Percentiles rank a stretch among this genome's conserved stretches.
These are phyloP conservation scores for Metschnikowia continentalis DNA, from an alignment of 805 yeast genomes.

Conservation along the genomic window DNA sequence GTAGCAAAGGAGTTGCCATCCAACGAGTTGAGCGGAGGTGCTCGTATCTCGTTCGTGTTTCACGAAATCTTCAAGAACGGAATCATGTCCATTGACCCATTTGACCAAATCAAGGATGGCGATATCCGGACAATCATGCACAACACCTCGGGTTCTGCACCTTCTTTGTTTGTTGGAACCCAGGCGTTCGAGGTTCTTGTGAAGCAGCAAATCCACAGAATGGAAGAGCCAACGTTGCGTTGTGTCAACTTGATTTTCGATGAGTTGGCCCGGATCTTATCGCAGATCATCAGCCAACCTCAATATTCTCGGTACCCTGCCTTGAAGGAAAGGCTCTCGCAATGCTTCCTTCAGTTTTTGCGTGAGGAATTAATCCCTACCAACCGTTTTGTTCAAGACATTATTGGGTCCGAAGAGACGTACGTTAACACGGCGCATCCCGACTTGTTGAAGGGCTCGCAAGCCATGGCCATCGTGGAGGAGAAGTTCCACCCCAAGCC, in stretches of 20 bases:
- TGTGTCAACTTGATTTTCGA: conserved; percentile 90
- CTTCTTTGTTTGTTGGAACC: conserved; percentile 94
- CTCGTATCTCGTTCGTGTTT: conserved; percentile 93
- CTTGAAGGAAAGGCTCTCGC: conserved; percentile 80
- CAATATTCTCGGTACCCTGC: conserved; percentile 87
- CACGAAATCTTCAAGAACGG: conserved; percentile 95
- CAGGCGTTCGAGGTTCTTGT: conserved; percentile 95
- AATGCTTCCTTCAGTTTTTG: conserved; percentile 72
- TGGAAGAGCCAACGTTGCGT: conserved; percentile 88
- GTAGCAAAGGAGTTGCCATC: conserved; percentile 85
- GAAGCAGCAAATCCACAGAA: conserved; percentile 68
- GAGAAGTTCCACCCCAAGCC: conserved; percentile 77
- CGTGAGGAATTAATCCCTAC: conserved; percentile 82
- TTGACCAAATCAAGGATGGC: conserved; percentile 90
- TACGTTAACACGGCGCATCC: conserved; percentile 98
- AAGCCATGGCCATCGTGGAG: conserved; percentile 89
- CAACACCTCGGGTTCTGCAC: conserved; percentile 93
- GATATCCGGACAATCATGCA: conserved; percentile 96
- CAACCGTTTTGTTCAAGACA: conserved; percentile 75
- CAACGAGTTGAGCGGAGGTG: conserved; percentile 94
- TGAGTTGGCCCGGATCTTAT: conserved; percentile 85
- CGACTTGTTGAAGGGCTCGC: conserved; percentile 89
- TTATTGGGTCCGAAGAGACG: conserved; percentile 82
- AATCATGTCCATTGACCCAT: conserved; percentile 87
- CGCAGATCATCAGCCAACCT: conserved; percentile 77